Evolutionary conservation across 148 eudicot species (phyloP), one percentile per base, ranked within the genome.

Genomic region (Cornus kousa): DNA sequence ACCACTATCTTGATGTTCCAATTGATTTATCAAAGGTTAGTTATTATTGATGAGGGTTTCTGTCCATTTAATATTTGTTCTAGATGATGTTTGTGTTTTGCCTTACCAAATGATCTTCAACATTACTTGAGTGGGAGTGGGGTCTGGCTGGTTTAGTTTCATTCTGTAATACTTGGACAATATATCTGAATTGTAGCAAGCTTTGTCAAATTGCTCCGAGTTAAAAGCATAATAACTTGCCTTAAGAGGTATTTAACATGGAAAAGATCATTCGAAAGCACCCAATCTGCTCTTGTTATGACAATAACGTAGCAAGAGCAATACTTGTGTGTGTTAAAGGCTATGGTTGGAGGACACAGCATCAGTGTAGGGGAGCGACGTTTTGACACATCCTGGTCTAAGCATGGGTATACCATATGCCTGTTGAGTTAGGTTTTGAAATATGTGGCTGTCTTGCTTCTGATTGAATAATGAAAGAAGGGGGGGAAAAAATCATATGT

Each of bases 1-100:
- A 96, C 83, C 99, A 96, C 88, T 96, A 96, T 83, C 97, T 96
- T 85, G 99, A 96, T 85, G 99, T 96, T 74, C 87, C 98, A 66
- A 96, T 96, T 77, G 99, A 96, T 85, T 80, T 96, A 72, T 96
- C 99, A 50, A 96, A 96, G 99, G 99, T 90, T 66, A 87, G 88
- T 76, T 32, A 24, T 6, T 0, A 43, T 6, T 65, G 57, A 74
- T 16, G 22, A 72, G 28, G 40, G 64, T 70, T 22, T 46, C 48
- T 5, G 33, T 37, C 43, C 22, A 43, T 22, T n/a, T 39, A 12
- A 16, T 43, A 40, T 65, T 8, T 72, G 62, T 24, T 62, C 19
- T 53, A 14, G 14, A 14, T 16, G 14, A 53, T 53, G 33, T 64
- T 74, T 16, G 23, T 13, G 19, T 1, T 43, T 76, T 76, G 2